phyloP scores from a whole-genome alignment of 2,329 filamentous ascomycete genomes.

The Blastomyces gilchristii region DNA sequence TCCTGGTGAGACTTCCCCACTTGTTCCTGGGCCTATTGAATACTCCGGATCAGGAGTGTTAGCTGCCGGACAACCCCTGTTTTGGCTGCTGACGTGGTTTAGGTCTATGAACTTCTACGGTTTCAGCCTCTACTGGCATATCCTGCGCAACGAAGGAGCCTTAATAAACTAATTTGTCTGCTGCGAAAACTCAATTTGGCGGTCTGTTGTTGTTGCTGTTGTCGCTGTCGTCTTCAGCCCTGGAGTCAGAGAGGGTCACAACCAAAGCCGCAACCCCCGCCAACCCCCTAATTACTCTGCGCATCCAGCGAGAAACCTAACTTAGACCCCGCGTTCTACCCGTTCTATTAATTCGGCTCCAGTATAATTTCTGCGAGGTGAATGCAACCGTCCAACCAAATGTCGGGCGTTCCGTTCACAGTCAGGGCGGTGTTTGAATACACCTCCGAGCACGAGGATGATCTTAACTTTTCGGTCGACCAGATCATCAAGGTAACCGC shows the following conservation, averaged over 20 bases:
- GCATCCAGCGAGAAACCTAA: neutral
- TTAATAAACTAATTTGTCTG: neutral
- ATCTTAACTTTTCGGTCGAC: slow-evolving; percentile 73
- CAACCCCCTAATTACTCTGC: neutral
- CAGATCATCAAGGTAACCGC: slow-evolving; percentile 92
- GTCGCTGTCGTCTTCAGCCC: neutral
- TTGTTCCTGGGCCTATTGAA: neutral
- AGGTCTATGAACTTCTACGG: neutral
- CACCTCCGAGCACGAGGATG: slow-evolving; percentile 82
- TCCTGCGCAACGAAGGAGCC: neutral
- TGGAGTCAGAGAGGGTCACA: neutral
- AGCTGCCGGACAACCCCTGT: neutral
- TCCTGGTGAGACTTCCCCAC: neutral
- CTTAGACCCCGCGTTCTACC: slow-evolving; percentile 4
- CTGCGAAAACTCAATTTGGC: neutral
- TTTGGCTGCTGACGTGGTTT: neutral
- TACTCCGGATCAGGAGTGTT: neutral
- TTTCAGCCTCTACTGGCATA: neutral
- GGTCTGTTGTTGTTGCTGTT: neutral
- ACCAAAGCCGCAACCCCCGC: neutral
- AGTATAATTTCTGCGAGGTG: slow-evolving; percentile 18
- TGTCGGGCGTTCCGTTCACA: slow-evolving; percentile 68
- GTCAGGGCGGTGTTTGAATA: slow-evolving; percentile 97
- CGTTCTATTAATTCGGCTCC: slow-evolving; percentile 1
- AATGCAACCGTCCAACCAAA: slow-evolving; percentile 38